Evolutionary conservation across 305 asterid species (phyloP).

Genomic region (Plantago coronopus): DNA sequence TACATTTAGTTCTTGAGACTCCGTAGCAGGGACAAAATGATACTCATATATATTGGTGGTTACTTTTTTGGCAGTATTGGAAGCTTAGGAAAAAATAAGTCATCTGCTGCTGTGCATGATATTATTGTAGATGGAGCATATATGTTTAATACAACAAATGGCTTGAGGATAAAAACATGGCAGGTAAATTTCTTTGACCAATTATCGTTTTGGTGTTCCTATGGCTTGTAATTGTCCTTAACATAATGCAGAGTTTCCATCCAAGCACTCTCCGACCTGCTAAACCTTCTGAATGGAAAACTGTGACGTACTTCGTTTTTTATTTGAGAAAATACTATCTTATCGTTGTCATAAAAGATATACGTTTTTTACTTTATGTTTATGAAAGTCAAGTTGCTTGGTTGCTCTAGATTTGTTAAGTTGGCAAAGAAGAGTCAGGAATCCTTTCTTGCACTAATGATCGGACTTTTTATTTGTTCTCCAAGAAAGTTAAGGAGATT

Average conservation of each 20-base stretch:
- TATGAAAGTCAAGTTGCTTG: no score
- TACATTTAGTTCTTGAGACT: not conserved
- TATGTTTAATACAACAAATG: constrained; percentile 48
- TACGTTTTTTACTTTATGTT: no score
- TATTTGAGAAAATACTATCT: no score
- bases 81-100: constrained; percentile 59
- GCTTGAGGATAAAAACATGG: constrained; percentile 83
- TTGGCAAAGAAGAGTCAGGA: no score
- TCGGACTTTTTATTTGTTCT: no score
- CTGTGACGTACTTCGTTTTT: no score
- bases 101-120: constrained; percentile 46
- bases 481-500: no score
- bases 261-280: no score
- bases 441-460: no score
- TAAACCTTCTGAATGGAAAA: no score
- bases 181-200: constrained; percentile 41
- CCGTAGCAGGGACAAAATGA: not conserved
- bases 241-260: not conserved
- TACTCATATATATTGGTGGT: not conserved
- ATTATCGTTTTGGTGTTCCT: not conserved
- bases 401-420: no score
- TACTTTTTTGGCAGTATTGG: constrained; percentile 60
- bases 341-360: no score
- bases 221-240: not conserved
- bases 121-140: constrained; percentile 43